Conservation (phyloP, 2,329 filamentous ascomycete genomes). For the Fusarium longipes region DNA sequence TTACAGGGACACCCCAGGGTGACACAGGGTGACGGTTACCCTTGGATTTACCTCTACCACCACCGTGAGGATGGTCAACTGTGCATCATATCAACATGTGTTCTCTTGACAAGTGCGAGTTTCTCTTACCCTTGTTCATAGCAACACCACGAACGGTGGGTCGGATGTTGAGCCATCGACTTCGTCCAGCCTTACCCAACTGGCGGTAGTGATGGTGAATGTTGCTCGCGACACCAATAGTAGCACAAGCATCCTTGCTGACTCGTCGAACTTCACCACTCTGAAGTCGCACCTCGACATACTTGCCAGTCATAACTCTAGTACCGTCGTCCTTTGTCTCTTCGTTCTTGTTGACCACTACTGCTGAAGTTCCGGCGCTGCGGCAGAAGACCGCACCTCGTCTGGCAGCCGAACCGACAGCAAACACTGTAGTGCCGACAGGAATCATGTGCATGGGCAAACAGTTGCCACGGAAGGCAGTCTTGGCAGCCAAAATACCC, state of each 20-base stretch:
- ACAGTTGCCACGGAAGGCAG: slow-evolving; percentile 94
- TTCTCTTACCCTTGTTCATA: slow-evolving; percentile 87
- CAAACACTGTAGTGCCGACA: slow-evolving; percentile 91
- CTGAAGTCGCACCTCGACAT: slow-evolving; percentile 86
- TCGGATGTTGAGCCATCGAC: slow-evolving; percentile 91
- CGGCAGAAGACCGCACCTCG: slow-evolving; percentile 90
- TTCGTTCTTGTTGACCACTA: slow-evolving; percentile 89
- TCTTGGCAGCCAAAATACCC: slow-evolving; percentile 94
- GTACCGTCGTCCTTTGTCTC: slow-evolving; percentile 70
- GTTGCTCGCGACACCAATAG: slow-evolving; percentile 94
- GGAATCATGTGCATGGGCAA: slow-evolving; percentile 96
- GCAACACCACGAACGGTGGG: slow-evolving; percentile 97
- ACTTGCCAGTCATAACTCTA: slow-evolving; percentile 75
- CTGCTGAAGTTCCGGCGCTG: slow-evolving; percentile 91
- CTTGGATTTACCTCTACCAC: slow-evolving; percentile 99
- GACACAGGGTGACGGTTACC: slow-evolving; percentile 95
- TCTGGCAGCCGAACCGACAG: slow-evolving; percentile 80
- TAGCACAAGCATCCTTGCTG: slow-evolving; percentile 91
- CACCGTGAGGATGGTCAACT: slow-evolving; percentile 97
- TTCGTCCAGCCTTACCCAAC: slow-evolving; percentile 94
- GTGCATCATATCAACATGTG: slow-evolving; percentile 34
- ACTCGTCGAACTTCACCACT: slow-evolving; percentile 93
- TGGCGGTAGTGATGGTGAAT: slow-evolving; percentile 89
- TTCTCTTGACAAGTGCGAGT: not conserved
- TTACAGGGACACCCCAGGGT: slow-evolving; percentile 94